These are phyloP conservation scores for Grosmannia clavigera DNA, from an alignment of 2,329 filamentous ascomycete species.

Conservation along the genomic window DNA sequence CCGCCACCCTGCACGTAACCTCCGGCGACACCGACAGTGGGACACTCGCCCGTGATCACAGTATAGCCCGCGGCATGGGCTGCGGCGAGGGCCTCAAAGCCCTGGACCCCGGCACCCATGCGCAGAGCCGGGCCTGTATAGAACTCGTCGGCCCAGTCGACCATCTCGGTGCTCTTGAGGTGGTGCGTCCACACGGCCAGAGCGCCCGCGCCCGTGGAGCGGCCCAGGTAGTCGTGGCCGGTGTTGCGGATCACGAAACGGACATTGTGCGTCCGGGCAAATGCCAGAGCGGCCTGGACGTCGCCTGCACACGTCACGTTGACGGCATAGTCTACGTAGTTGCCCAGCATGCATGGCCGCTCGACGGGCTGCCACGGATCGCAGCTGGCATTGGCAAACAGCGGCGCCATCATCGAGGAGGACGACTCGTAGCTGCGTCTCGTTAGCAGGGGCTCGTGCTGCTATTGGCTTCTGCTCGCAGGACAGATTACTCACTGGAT, in stretches of 20 bases:
- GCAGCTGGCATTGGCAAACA: conserved; percentile 6
- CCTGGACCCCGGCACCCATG: conserved; percentile 36
- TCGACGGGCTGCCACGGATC: conserved; percentile 12
- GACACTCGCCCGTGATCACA: conserved; percentile 1
- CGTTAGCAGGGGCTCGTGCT: conserved; percentile 3
- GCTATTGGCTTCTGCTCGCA: conserved; percentile 9
- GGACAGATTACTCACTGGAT: not conserved
- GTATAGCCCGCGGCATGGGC: conserved; percentile 16
- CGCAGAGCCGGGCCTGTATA: conserved; percentile 13
- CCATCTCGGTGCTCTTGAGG: not conserved
- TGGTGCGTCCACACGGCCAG: conserved; percentile 43
- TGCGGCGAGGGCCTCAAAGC: conserved; percentile 38
- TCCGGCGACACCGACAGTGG: conserved; percentile 43
- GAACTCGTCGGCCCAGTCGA: not conserved
- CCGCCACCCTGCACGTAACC: conserved; percentile 49
- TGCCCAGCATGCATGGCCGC: conserved; percentile 25
- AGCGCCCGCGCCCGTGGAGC: conserved; percentile 48
- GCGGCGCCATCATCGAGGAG: conserved; percentile 4
- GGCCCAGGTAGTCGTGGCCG: conserved; percentile 45
- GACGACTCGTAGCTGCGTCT: conserved; percentile 11
- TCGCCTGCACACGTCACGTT: conserved; percentile 13
- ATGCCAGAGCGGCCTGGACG: conserved; percentile 21
- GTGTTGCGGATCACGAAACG: conserved; percentile 44
- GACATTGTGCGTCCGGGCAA: conserved; percentile 34
- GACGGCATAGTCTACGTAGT: conserved; percentile 23